phyloP scores from a whole-genome alignment of 1,139 yeast species.

The Hyphopichia khmerensis region DNA sequence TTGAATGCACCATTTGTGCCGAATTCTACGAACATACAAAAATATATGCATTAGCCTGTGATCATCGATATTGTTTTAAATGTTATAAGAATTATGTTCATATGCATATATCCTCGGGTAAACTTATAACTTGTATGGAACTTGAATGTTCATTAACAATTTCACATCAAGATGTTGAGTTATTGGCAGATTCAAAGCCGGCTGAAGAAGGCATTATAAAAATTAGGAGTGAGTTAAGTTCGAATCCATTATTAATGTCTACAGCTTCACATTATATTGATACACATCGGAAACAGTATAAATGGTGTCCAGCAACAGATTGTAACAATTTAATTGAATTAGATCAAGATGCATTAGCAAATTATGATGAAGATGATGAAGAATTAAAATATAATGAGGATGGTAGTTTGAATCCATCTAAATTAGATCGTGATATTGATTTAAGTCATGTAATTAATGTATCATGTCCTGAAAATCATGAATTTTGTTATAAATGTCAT shows the following conservation, averaged over 20 bases:
- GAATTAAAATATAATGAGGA: neutral
- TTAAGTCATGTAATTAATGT: slow-evolving; percentile 30
- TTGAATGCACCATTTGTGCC: slow-evolving; percentile 70
- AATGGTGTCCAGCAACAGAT: slow-evolving; percentile 89
- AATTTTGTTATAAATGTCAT: slow-evolving; percentile 79
- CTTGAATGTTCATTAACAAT: slow-evolving; percentile 30
- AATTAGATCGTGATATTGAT: slow-evolving; percentile 1
- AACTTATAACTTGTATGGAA: slow-evolving; percentile 67
- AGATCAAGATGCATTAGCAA: slow-evolving; percentile 6
- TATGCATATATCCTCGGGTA: slow-evolving; percentile 51
- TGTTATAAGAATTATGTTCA: slow-evolving; percentile 67
- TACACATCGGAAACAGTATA: slow-evolving; percentile 44
- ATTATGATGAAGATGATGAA: slow-evolving; percentile 17
- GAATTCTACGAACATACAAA: slow-evolving; percentile 40
- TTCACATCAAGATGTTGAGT: slow-evolving; percentile 32
- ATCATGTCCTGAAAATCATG: slow-evolving; percentile 62
- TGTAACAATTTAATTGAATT: slow-evolving; percentile 65
- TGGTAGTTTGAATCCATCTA: neutral
- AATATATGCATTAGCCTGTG: slow-evolving; percentile 62
- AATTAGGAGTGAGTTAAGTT: slow-evolving; percentile 7
- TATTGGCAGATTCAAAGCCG: slow-evolving; percentile 8
- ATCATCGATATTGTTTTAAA: slow-evolving; percentile 63
- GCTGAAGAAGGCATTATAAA: slow-evolving; percentile 7
- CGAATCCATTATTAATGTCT: slow-evolving; percentile 19
- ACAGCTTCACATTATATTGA: slow-evolving; percentile 53